These are phyloP conservation scores for Leccinum incarnatum DNA, from an alignment of 768 basidiomycete genomes.

Conservation along the genomic window DNA sequence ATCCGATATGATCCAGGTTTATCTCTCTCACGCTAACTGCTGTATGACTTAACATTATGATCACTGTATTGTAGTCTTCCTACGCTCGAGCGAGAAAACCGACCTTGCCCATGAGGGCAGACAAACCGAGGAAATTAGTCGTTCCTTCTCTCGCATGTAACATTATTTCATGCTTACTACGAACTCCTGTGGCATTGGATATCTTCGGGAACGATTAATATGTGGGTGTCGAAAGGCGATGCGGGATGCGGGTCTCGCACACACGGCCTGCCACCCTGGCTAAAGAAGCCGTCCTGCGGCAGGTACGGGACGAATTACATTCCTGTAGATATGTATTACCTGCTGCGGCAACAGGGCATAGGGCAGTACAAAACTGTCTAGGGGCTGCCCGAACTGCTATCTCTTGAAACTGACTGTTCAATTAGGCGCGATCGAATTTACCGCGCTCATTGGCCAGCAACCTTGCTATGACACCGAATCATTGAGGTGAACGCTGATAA, in stretches of 20 bases:
- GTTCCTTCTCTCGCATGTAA: constrained; percentile 11
- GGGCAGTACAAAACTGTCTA: not conserved
- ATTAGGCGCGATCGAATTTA: not conserved
- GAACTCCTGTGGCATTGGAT: not conserved
- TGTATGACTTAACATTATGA: constrained; percentile 21
- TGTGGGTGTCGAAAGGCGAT: constrained; percentile 8
- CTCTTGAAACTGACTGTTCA: not conserved
- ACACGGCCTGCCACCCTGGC: not conserved
- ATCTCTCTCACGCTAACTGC: constrained; percentile 2
- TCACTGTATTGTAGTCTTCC: constrained; percentile 15
- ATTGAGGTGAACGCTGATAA: not conserved
- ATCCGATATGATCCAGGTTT: constrained; percentile 10
- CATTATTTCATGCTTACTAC: constrained; percentile 19
- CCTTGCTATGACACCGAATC: not conserved
- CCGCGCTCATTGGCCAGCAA: not conserved
- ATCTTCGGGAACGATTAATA: constrained; percentile 10
- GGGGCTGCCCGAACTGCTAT: not conserved
- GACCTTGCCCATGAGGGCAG: not conserved
- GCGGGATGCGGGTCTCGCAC: not conserved
- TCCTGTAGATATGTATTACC: constrained; percentile 27
- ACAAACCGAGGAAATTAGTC: not conserved
- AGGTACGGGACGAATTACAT: constrained; percentile 13
- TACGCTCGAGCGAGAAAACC: not conserved
- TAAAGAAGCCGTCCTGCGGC: constrained; percentile 3
- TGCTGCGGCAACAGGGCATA: constrained; percentile 42